Evolutionary conservation across 306 rosid species (phyloP), one percentile per base, ranked within the genome.

Genomic region (Cucurbita argyrosperma): DNA sequence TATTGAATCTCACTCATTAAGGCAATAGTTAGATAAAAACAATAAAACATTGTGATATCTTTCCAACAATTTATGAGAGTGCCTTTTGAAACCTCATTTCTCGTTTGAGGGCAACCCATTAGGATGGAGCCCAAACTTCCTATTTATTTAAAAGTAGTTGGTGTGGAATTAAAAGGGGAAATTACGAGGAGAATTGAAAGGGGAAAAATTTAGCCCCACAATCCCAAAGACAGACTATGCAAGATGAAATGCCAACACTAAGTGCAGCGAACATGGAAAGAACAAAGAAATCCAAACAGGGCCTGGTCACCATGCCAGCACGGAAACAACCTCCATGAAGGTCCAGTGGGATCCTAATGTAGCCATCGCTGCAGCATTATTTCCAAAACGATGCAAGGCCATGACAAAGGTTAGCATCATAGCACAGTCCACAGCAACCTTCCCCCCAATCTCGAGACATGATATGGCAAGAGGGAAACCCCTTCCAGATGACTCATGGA

Each of bases 261-360:
- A 87, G 67, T 74, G 91, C 89, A 23, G 91, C 90, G 72, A 89
- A 87, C 70, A 87, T 80, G 5, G 91, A 83, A n/a, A 90, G 97
- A 65, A 86, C 82, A 40, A 89, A 84, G 80, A 89, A 86, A 81
- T 91, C 97, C 2, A 84, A 46, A 47, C 52, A 66, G 13, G 91
- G 83, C 21, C 21, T 80, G 67, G 54, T 81, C 10, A 86, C 89
- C 77, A 80, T 26, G 85, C 61, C 40, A 90, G 93, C 71, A 91
- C 81, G 74, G 88, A 85, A 66, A 79, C 78, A 52, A 79, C 82
- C 92, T 19, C 37, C 56, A 0, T 91, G 91, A 77, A 84, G 73
- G 74, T 83, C 88, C 77, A 87, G 57, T 7, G 90, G 95, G 51
- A 91, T 74, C 75, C 87, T 82, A 0, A 83, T 76, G 54, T 74